Evolutionary conservation across 805 yeast genomes (phyloP).

Genomic region (Candida sonorensis): DNA sequence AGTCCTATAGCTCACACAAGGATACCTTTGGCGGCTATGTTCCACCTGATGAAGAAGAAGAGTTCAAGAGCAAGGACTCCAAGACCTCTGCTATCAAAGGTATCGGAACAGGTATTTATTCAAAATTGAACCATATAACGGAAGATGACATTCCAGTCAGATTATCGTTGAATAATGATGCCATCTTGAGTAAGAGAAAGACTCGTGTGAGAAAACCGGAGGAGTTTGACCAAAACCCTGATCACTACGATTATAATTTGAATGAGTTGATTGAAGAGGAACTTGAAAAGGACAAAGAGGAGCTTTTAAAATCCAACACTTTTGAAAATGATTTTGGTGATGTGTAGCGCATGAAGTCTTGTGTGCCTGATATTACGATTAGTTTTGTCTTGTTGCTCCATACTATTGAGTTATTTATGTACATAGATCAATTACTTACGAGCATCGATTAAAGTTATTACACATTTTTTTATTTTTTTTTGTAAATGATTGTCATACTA

Average conservation of each 20-base stretch:
- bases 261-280: conserved; percentile 38
- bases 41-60: conserved; percentile 26
- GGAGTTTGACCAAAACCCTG: conserved; percentile 29
- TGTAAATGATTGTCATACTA: no score
- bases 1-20: no score
- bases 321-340: conserved; percentile 1
- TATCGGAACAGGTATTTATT: conserved; percentile 18
- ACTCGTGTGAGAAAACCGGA: conserved; percentile 1
- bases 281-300: conserved; percentile 16
- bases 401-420: no score
- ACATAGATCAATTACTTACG: no score
- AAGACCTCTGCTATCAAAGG: conserved; percentile 5
- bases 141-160: conserved; percentile 25
- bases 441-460: no score
- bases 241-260: conserved; percentile 39
- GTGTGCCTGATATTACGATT: no score
- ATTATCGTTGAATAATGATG: conserved; percentile 17
- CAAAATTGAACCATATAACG: conserved; percentile 19
- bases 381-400: no score
- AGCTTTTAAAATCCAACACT: conserved; percentile 2
- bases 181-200: conserved; percentile 13
- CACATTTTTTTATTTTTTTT: no score
- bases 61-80: conserved; percentile 1
- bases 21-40: conserved; percentile 15
- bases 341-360: conserved; percentile 1